phyloP scores from a whole-genome alignment of 495 filamentous ascomycete species.

The Lasiosphaeria ovina region DNA sequence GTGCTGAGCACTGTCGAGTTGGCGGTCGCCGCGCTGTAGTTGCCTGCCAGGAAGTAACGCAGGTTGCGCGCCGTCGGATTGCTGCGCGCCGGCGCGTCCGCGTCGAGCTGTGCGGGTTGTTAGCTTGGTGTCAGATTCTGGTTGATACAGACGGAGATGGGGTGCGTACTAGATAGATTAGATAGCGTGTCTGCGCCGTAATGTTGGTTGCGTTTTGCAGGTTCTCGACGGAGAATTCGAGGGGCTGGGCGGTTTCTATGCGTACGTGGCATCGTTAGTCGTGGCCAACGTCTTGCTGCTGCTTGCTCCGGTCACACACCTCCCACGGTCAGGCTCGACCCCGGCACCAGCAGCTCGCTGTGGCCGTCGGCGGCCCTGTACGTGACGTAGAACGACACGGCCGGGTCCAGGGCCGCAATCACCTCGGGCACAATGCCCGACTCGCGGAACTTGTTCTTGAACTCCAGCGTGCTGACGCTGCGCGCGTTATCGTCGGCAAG shows the following conservation, averaged over 20 bases:
- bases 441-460: constrained; percentile 23
- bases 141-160: not conserved
- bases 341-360: constrained; percentile 20
- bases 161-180: constrained; percentile 26
- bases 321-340: constrained; percentile 14
- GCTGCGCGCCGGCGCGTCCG: constrained; percentile 23
- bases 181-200: constrained; percentile 20
- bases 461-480: constrained; percentile 23
- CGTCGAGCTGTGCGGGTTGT: constrained; percentile 19
- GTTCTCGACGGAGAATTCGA: constrained; percentile 30
- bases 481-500: constrained; percentile 20
- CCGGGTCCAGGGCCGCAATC: constrained; percentile 27
- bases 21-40: constrained; percentile 19
- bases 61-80: constrained; percentile 24
- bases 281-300: too few species aligned
- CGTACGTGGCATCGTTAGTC: too few species aligned
- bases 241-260: constrained; percentile 11
- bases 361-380: constrained; percentile 21
- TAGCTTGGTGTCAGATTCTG: not conserved
- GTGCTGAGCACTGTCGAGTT: constrained; percentile 22
- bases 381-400: constrained; percentile 27
- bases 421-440: constrained; percentile 31
- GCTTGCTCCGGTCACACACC: constrained; percentile 4
- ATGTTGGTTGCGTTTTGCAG: constrained; percentile 26
- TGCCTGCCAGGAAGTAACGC: constrained; percentile 28